Conservation (phyloP, 495 filamentous ascomycete species). For the Penicillium canariense region DNA sequence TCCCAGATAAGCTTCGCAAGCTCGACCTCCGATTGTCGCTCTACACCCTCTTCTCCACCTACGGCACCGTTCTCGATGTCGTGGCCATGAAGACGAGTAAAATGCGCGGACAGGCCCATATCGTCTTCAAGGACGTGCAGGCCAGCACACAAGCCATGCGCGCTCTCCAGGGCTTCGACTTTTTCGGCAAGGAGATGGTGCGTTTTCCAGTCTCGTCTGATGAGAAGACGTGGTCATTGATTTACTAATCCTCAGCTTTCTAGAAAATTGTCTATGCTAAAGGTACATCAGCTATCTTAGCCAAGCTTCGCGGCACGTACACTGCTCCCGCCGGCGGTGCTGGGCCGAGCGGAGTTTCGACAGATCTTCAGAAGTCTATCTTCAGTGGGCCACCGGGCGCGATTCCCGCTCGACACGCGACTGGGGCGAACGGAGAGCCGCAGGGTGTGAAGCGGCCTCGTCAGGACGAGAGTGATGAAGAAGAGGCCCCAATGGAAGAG, state of each 20-base stretch:
- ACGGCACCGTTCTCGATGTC: conserved; percentile 92
- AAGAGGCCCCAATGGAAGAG: conserved; percentile 74
- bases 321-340: conserved; percentile 54
- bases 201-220: conserved; percentile 21
- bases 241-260: conserved; percentile 1
- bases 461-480: conserved; percentile 68
- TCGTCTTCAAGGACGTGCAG: conserved; percentile 85
- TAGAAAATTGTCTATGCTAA: conserved; percentile 90
- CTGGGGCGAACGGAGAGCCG: conserved; percentile 35
- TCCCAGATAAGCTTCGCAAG: conserved; percentile 84
- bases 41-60: conserved; percentile 90
- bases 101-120: conserved; percentile 93
- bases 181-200: conserved; percentile 87
- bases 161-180: conserved; percentile 78
- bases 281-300: conserved; percentile 76
- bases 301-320: conserved; percentile 89
- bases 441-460: conserved; percentile 64
- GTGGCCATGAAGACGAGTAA: conserved; percentile 81
- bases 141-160: conserved; percentile 87
- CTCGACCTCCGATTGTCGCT: conserved; percentile 76
- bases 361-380: conserved; percentile 77
- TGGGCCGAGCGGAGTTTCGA: conserved; percentile 57
- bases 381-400: conserved; percentile 65
- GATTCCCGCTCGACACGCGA: conserved; percentile 39
- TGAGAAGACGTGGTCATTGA: background rate